Percentiles rank a stretch among this genome's conserved stretches.
These are phyloP conservation scores for Herpetomonas tarakana DNA, from an alignment of 208 protist genomes.

Conservation along the genomic window DNA sequence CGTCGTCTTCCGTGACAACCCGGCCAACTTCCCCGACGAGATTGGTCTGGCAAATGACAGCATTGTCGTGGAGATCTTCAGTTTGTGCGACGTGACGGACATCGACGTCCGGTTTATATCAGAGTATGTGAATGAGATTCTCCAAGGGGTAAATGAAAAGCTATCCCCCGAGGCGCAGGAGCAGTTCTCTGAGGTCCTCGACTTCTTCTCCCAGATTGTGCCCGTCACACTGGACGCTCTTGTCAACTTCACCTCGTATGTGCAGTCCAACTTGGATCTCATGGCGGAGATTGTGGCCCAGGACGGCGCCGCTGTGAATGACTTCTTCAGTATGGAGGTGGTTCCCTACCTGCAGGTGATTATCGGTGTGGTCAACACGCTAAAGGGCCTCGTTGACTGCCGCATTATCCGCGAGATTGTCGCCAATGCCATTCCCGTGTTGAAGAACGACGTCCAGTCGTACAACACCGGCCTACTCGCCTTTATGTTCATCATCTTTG, in stretches of 20 bases:
- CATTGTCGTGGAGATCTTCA: constrained; percentile 23
- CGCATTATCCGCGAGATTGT: constrained; percentile 27
- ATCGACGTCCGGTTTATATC: constrained; percentile 15
- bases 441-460: constrained; percentile 15
- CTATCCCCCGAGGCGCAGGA: constrained; percentile 15
- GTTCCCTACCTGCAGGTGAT: constrained; percentile 15
- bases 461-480: constrained; percentile 27
- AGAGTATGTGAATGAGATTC: constrained; percentile 17
- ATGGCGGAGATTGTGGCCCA: constrained; percentile 17
- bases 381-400: constrained; percentile 29
- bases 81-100: constrained; percentile 21
- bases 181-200: constrained; percentile 7
- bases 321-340: constrained; percentile 6
- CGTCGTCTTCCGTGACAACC: constrained; percentile 20
- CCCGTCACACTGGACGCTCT: constrained; percentile 21
- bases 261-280: constrained; percentile 17
- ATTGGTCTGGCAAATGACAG: constrained; percentile 17
- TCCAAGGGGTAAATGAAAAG: constrained; percentile 16
- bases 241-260: constrained; percentile 25
- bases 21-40: constrained; percentile 9
- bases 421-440: constrained; percentile 14
- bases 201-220: constrained; percentile 13
- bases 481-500: constrained; percentile 30
- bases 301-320: constrained; percentile 11
- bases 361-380: constrained; percentile 11